Evolutionary conservation across 257 asterid species (phyloP).

Genomic region (Plantago major): DNA sequence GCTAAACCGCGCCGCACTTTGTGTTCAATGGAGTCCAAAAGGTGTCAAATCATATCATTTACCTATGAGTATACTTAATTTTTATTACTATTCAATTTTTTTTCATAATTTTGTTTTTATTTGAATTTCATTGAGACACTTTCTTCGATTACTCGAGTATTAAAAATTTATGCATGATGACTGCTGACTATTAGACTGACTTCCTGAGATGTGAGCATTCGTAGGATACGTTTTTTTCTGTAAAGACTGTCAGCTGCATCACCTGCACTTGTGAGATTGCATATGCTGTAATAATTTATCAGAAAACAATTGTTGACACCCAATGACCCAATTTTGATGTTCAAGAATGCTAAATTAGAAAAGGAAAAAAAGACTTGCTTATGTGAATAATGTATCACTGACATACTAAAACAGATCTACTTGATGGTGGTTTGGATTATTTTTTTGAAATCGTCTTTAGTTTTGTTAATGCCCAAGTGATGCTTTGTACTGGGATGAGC

Average conservation of each 20-base stretch:
- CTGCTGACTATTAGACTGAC: background rate
- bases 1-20: slow-evolving; percentile 96
- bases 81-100: slow-evolving; percentile 1
- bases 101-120: background rate
- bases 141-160: background rate
- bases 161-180: background rate
- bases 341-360: too few relatives aligned
- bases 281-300: background rate
- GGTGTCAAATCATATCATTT: slow-evolving; percentile 39
- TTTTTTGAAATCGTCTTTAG: too few relatives aligned
- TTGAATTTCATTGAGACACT: background rate
- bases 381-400: too few relatives aligned
- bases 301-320: too few relatives aligned
- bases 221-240: background rate
- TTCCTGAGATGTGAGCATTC: background rate
- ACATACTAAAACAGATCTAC: too few relatives aligned
- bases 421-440: too few relatives aligned
- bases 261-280: background rate
- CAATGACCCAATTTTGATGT: too few relatives aligned
- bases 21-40: slow-evolving; percentile 98
- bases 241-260: background rate
- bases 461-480: too few relatives aligned
- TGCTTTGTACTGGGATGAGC: too few relatives aligned
- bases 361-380: too few relatives aligned
- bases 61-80: background rate